Conservation (phyloP, 73 alveolate genomes). For the Diophrys sp. region DNA sequence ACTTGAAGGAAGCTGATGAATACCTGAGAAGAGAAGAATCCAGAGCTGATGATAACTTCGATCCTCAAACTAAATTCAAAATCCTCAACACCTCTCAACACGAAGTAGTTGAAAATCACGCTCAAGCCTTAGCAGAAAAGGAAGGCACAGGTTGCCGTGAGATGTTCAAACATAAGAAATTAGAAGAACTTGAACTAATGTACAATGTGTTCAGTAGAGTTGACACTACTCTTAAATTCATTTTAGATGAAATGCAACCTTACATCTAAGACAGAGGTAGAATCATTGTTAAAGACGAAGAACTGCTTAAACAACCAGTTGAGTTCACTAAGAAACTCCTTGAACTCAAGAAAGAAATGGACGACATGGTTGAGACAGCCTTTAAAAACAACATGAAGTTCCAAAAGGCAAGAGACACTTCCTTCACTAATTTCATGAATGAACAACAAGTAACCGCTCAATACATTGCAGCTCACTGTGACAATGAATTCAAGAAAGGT, state of each 20-base stretch:
- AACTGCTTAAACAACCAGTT: slow-evolving; percentile 68
- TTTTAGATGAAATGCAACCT: slow-evolving; percentile 59
- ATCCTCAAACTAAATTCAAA: slow-evolving; percentile 44
- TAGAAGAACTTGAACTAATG: slow-evolving; percentile 70
- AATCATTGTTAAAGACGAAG: slow-evolving; percentile 61
- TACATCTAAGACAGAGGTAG: slow-evolving; percentile 77
- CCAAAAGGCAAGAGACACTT: slow-evolving; percentile 64
- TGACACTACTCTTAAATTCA: slow-evolving; percentile 53
- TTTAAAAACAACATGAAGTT: slow-evolving; percentile 62
- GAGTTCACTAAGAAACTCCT: slow-evolving; percentile 73
- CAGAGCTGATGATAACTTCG: slow-evolving; percentile 64
- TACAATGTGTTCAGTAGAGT: slow-evolving; percentile 57
- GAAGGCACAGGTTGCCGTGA: slow-evolving; percentile 73
- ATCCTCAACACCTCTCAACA: slow-evolving; percentile 45
- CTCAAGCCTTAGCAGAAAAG: slow-evolving; percentile 62
- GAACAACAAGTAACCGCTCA: slow-evolving; percentile 63
- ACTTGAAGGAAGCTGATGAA: slow-evolving; percentile 55
- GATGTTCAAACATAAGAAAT: slow-evolving; percentile 75
- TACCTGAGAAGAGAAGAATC: slow-evolving; percentile 68
- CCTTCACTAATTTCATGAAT: slow-evolving; percentile 69
- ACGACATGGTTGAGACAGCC: slow-evolving; percentile 62
- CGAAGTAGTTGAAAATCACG: slow-evolving; percentile 61
- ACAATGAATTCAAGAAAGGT: slow-evolving; percentile 76
- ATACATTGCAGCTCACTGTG: slow-evolving; percentile 76
- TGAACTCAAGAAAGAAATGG: slow-evolving; percentile 76